phyloP scores from a whole-genome alignment of 1,284 basidiomycete species.

The Heliocybe sulcata region DNA sequence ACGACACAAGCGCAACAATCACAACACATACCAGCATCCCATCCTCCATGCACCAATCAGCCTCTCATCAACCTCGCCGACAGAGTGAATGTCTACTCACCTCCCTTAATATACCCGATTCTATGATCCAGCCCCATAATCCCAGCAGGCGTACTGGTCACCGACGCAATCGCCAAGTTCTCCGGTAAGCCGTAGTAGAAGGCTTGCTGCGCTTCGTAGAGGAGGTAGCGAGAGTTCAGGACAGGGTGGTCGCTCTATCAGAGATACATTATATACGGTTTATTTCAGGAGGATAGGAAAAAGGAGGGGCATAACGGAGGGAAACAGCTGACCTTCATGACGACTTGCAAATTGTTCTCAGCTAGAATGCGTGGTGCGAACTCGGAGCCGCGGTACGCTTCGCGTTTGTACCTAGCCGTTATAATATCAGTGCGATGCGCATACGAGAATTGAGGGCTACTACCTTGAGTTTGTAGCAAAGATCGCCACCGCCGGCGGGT shows the following conservation, averaged over 20 bases:
- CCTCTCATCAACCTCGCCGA: background rate
- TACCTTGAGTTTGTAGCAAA: slow-evolving; percentile 42
- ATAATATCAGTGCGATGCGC: slow-evolving; percentile 1
- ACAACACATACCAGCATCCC: slow-evolving; percentile 32
- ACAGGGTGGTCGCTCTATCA: slow-evolving; percentile 61
- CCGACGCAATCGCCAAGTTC: slow-evolving; percentile 42
- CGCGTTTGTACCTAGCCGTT: slow-evolving; percentile 60
- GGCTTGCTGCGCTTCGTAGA: slow-evolving; percentile 67
- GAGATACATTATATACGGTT: slow-evolving; percentile 17
- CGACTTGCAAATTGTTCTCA: slow-evolving; percentile 56
- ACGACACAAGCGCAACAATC: background rate
- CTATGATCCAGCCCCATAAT: slow-evolving; percentile 61
- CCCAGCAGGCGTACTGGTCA: slow-evolving; percentile 57
- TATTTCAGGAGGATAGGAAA: slow-evolving; percentile 2
- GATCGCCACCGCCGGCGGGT: slow-evolving; percentile 45
- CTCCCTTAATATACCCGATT: slow-evolving; percentile 51
- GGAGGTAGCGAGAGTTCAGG: slow-evolving; percentile 56
- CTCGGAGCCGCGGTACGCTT: slow-evolving; percentile 73
- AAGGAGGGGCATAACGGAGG: background rate
- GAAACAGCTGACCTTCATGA: slow-evolving; percentile 54
- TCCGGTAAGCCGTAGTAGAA: slow-evolving; percentile 48
- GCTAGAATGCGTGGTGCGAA: slow-evolving; percentile 72
- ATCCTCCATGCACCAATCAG: slow-evolving; percentile 23
- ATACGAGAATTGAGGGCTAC: background rate
- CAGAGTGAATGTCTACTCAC: slow-evolving; percentile 27